Evolutionary conservation across 441 rosid genomes (phyloP), one percentile per base, ranked within the genome.

Genomic region (Caryocar brasiliense): DNA sequence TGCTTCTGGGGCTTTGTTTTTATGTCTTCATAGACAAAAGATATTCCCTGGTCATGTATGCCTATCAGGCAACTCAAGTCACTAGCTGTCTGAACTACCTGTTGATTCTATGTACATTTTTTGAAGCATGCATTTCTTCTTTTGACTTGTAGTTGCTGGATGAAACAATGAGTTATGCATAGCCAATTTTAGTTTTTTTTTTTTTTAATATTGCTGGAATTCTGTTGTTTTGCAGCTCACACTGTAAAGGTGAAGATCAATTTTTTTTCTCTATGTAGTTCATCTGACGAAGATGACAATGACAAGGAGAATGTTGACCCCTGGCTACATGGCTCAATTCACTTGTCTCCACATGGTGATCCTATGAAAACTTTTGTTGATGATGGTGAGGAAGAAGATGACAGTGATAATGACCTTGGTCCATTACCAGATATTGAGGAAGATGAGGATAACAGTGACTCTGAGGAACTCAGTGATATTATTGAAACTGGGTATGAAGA

Each of bases 311-410:
- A 68, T 15, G 33, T 51, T 19, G 74, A 73, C 48, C 70, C 74
- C 34, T 61, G 47, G 45, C 54, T 49, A 28, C 68, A 40, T 20
- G 69, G 50, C 18, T 51, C 65, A 13, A 65, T 39, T 52, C 75
- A 51, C 32, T 39, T 53, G 47, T 43, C 75, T 61, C 71, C 76
- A 17, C 64, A 42, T 59, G 90, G 81, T 23, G 91, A 85, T 71
- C 92, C 86, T 35, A 83, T 78, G 40, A 88, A 75, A 76, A 79
- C 81, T 50, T 92, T 85, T 69, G 66, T 88, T 56, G 97, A 92
- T 32, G 97, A 85, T 45, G 92, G 94, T 45, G 95, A 79, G 67
- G 99, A 85, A 68, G 95, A 85, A 70, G 95, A 83, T 76, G 90
- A 88, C 68, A 88, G 95, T 47, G 99, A 92, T 64, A 79, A 82